These are phyloP conservation scores for Salicornia ramosissima DNA, from an alignment of 148 eudicot species.

Conservation along the genomic window DNA sequence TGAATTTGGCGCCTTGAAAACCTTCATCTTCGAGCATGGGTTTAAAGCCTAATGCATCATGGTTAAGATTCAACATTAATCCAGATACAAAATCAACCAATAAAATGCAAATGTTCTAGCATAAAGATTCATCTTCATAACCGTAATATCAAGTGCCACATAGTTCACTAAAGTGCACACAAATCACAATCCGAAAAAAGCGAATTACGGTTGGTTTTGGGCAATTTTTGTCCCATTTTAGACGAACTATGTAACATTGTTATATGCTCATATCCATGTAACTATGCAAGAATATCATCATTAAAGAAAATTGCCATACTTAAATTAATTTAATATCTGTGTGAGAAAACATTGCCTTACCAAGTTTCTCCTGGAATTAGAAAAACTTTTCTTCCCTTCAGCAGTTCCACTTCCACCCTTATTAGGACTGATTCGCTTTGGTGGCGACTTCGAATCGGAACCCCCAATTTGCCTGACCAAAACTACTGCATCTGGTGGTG, in stretches of 20 bases:
- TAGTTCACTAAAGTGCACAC: no score
- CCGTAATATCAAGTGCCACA: neutral
- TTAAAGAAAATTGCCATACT: neutral
- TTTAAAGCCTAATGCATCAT: slow-evolving; percentile 36
- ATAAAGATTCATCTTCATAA: neutral
- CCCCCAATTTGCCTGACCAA: slow-evolving; percentile 2
- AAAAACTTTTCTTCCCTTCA: slow-evolving; percentile 14
- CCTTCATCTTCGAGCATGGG: slow-evolving; percentile 42
- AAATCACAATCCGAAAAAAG: no score
- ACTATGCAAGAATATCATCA: neutral
- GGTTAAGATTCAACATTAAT: neutral
- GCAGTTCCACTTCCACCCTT: slow-evolving; percentile 4
- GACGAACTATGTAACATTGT: no score
- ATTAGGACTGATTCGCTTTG: slow-evolving; percentile 22
- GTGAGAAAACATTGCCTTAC: slow-evolving; percentile 12
- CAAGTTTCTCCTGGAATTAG: slow-evolving; percentile 19
- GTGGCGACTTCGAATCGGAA: slow-evolving; percentile 13
- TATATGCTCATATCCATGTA: no score
- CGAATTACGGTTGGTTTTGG: no score
- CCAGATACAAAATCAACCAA: slow-evolving; percentile 21
- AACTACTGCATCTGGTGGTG: slow-evolving; percentile 45
- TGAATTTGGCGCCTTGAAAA: slow-evolving; percentile 41
- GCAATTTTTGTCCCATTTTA: no score
- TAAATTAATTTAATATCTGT: neutral
- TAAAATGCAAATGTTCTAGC: neutral